Evolutionary conservation across 169 alveolate species (phyloP).

Genomic region (Cryptosporidium bovis): DNA sequence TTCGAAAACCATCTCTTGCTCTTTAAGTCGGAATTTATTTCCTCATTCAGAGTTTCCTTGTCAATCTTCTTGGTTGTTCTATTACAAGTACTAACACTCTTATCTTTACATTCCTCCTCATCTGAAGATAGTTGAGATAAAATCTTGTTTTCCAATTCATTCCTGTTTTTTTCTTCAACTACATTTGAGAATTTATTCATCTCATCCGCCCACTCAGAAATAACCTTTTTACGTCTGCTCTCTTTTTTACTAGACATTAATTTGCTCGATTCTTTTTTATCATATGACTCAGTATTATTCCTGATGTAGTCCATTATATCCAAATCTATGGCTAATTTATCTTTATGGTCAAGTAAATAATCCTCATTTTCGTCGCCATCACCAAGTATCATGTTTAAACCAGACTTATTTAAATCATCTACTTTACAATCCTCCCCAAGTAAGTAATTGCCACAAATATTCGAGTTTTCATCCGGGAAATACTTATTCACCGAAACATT

Average conservation of each 20-base stretch:
- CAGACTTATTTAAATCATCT: neutral
- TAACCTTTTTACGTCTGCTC: slow-evolving; percentile 78
- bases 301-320: slow-evolving; percentile 78
- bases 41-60: slow-evolving; percentile 4
- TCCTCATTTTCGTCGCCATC: slow-evolving; percentile 75
- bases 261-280: slow-evolving; percentile 26
- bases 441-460: slow-evolving; percentile 5
- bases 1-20: slow-evolving; percentile 70
- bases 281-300: slow-evolving; percentile 38
- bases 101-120: slow-evolving; percentile 63
- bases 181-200: slow-evolving; percentile 77
- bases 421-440: slow-evolving; percentile 67
- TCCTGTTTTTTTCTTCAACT: slow-evolving; percentile 77
- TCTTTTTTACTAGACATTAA: slow-evolving; percentile 64
- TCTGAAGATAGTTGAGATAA: slow-evolving; percentile 76
- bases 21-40: slow-evolving; percentile 37
- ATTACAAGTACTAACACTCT: neutral
- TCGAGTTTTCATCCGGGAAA: slow-evolving; percentile 47
- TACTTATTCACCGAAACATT: slow-evolving; percentile 74
- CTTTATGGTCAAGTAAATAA: slow-evolving; percentile 52
- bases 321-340: slow-evolving; percentile 77
- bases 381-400: neutral
- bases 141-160: slow-evolving; percentile 75
- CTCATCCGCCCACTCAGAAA: slow-evolving; percentile 78
- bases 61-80: neutral